Evolutionary conservation across 2,329 filamentous ascomycete species (phyloP).

Genomic region (Hymenoscyphus scutula): DNA sequence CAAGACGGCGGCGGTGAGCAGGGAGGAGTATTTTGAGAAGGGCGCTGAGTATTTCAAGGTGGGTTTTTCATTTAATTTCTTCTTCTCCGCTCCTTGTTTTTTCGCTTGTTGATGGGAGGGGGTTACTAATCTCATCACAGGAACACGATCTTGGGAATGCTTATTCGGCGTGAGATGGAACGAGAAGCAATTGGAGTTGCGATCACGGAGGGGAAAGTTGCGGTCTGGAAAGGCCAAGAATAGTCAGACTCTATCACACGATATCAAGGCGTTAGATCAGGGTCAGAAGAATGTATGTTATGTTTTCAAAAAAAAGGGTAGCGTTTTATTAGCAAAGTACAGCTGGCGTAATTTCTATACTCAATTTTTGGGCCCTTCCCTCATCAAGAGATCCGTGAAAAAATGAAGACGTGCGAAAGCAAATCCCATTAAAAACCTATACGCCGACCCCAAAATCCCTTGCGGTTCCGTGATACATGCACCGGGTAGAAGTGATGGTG

Average conservation of each 20-base stretch:
- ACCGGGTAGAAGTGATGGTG: background rate
- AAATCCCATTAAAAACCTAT: background rate
- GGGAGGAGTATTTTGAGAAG: conserved; percentile 86
- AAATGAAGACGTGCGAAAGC: background rate
- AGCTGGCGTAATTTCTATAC: conserved; percentile 3
- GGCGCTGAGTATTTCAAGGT: conserved; percentile 90
- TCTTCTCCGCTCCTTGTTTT: background rate
- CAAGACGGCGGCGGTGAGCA: conserved; percentile 66
- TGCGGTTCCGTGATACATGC: background rate
- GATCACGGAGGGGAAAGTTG: background rate
- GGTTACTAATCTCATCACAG: conserved; percentile 38
- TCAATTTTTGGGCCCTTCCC: background rate
- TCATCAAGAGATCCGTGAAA: background rate
- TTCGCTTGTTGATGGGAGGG: background rate
- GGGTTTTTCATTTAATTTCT: conserved; percentile 14
- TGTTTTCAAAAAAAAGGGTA: background rate
- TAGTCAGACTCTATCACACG: background rate
- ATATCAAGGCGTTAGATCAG: background rate
- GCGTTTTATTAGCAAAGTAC: background rate
- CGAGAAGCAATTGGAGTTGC: background rate
- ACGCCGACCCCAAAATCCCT: background rate
- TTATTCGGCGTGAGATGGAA: conserved; percentile 36
- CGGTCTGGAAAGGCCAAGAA: background rate
- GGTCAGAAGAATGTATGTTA: background rate
- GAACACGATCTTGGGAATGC: conserved; percentile 67